A percentile compares a stretch with the other conserved stretches of the same genome.
phyloP scores from a whole-genome alignment of 225 moss, liverwort and hornwort species.

The Asterella californica region DNA sequence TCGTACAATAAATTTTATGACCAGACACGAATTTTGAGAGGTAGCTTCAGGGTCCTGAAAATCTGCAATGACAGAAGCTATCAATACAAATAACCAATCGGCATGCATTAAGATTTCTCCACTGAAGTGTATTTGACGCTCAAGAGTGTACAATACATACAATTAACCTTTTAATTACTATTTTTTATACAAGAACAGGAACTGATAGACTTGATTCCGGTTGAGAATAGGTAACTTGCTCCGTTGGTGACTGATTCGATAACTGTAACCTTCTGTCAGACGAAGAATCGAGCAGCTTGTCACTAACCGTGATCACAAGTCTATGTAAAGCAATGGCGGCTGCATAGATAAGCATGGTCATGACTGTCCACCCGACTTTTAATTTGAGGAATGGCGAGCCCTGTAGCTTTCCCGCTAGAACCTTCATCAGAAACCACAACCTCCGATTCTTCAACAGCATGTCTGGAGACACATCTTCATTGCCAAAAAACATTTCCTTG shows the following conservation, averaged over 20 bases:
- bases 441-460: slow-evolving; percentile 39
- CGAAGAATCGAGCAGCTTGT: slow-evolving; percentile 12
- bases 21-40: no score
- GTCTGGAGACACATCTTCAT: background rate
- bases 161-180: slow-evolving; percentile 10
- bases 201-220: background rate
- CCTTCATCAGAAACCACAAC: slow-evolving; percentile 63
- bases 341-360: slow-evolving; percentile 57
- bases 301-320: slow-evolving; percentile 36
- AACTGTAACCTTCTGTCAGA: background rate
- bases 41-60: no score
- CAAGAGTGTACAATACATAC: background rate
- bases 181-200: background rate
- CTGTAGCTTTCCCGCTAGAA: slow-evolving; percentile 54
- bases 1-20: no score
- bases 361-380: slow-evolving; percentile 50
- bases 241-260: background rate
- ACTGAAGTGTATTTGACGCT: no score
- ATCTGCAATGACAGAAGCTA: no score
- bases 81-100: no score
- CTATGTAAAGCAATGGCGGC: slow-evolving; percentile 60
- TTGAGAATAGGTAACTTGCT: background rate
- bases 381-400: slow-evolving; percentile 52
- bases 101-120: background rate
- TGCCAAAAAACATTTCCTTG: slow-evolving; percentile 8